Evolutionary conservation across 2,329 filamentous ascomycete genomes (phyloP).

Genomic region (Colletotrichum sp.): DNA sequence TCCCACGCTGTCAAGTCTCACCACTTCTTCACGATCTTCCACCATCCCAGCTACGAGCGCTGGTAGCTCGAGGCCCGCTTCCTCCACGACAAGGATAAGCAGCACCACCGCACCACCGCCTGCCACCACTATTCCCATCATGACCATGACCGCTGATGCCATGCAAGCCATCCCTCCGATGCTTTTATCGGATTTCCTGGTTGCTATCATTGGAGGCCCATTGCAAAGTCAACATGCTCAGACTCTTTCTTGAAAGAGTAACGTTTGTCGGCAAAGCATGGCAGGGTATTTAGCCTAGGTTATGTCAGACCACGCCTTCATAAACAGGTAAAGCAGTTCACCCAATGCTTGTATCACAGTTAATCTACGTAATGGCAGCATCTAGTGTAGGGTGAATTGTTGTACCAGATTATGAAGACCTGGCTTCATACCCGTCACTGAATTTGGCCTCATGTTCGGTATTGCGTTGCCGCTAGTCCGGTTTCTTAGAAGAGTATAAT

Average conservation of each 20-base stretch:
- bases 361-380: neutral
- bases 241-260: neutral
- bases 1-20: accelerated
- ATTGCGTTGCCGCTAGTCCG: neutral
- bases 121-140: neutral
- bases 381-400: neutral
- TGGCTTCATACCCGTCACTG: neutral
- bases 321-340: neutral
- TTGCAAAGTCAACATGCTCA: neutral
- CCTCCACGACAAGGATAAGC: neutral
- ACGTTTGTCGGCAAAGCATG: too few species aligned
- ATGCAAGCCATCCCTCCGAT: neutral
- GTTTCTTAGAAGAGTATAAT: accelerated
- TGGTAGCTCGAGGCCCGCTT: neutral
- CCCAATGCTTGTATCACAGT: neutral
- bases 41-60: neutral
- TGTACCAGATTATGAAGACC: neutral
- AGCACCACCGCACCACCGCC: neutral
- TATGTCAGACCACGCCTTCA: neutral
- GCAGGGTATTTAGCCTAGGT: neutral
- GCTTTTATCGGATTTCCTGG: neutral
- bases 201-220: neutral
- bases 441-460: neutral
- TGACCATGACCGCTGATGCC: neutral
- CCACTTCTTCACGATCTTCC: accelerated